Conservation (phyloP, 805 yeast species). For the Spathaspora arborariae region DNA sequence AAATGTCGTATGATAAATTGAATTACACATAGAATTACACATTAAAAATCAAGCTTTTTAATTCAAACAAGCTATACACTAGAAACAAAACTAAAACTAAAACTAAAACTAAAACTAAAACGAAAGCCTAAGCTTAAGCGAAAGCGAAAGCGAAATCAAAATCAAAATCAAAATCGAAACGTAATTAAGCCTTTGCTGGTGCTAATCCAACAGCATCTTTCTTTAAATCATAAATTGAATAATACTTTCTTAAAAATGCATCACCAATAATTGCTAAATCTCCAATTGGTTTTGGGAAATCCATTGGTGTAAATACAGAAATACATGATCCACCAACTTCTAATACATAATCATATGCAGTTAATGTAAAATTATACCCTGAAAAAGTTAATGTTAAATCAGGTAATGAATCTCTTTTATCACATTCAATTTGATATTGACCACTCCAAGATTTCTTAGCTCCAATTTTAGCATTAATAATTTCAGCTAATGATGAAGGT, state of each 20-base stretch:
- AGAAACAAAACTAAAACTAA: too few species aligned
- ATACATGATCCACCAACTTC: conserved; percentile 95
- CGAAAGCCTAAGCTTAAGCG: too few species aligned
- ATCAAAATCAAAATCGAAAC: too few species aligned
- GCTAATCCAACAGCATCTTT: conserved; percentile 95
- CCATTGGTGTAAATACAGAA: conserved; percentile 96
- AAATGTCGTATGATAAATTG: too few species aligned
- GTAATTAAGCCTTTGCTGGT: conserved; percentile 40
- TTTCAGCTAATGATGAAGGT: conserved; percentile 94
- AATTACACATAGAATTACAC: too few species aligned
- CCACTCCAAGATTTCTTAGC: conserved; percentile 98
- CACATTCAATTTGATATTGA: conserved; percentile 93
- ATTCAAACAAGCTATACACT: too few species aligned
- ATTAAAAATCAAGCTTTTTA: too few species aligned
- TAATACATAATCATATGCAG: conserved; percentile 88
- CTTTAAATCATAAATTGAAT: conserved; percentile 89
- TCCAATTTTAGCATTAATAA: conserved; percentile 91
- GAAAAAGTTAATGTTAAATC: conserved; percentile 86
- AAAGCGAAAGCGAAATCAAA: too few species aligned
- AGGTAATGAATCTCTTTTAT: conserved; percentile 75
- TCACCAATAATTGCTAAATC: conserved; percentile 96
- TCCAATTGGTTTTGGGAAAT: conserved; percentile 95
- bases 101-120: too few species aligned
- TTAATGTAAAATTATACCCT: conserved; percentile 87
- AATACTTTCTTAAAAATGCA: conserved; percentile 92